Evolutionary conservation across 1,284 basidiomycete species (phyloP), one percentile per base, ranked within the genome.

Genomic region (Phlebopus sp.): DNA sequence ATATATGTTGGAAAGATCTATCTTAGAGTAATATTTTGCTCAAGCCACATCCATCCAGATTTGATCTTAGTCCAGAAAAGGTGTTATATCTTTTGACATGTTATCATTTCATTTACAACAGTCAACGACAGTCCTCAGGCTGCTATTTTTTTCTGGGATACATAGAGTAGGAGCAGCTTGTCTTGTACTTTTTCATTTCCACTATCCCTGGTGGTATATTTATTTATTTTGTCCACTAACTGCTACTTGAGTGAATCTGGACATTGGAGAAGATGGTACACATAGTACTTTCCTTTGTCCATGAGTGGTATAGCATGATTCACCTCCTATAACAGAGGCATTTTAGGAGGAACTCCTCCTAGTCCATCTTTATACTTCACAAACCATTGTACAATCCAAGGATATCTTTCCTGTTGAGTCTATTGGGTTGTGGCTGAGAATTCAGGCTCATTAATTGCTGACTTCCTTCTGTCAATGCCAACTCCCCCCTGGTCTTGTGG

Each of bases 241-340:
- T 29, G 27, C 27, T 29, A 8, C 8, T 29, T 29, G 4, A 29
- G 27, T 29, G 27, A 29, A 9, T 29, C 8, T 4, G 27, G 27
- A 29, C 10, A 29, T 29, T 9, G 4, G 9, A 8, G 8, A 8
- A 29, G 27, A 29, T 29, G 27, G 10, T 29, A 29, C 27, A 9
- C 27, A 29, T 25, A 29, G 27, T 29, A 29, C 10, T 29, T 29
- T 29, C 9, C 27, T n/a, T 55, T 40, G 25, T 70, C 59, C 0
- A 68, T 55, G 0, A 69, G 47, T 5, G 57, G 55, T 13, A 69
- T 69, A 21, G 59, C 44, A 46, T 70, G 67, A 52, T 68, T 68
- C 0, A 70, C 58, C 8, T 55, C 57, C 1, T 57, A 2, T 11
- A 63, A 50, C 7, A 59, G 63, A 1, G 66, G 67, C 8, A 67